Percentiles rank a stretch among this genome's conserved stretches.
Evolutionary conservation across 2,329 filamentous ascomycete genomes (phyloP).

Genomic region (Phaeosphaeriaceae sp.): DNA sequence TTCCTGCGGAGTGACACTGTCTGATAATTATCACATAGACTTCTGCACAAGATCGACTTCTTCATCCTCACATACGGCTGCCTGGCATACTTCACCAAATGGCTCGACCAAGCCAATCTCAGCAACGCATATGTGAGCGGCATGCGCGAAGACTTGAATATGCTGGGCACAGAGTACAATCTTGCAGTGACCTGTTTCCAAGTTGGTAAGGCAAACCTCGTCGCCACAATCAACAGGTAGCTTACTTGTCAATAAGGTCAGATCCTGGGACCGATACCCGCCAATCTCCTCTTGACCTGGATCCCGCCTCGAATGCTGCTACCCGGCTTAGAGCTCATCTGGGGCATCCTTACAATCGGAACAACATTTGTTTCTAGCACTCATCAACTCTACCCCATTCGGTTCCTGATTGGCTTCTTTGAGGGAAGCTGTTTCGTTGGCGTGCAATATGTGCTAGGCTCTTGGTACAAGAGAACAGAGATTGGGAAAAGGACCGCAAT

Average conservation of each 20-base stretch:
- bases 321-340: conserved; percentile 11
- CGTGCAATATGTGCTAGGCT: conserved; percentile 20
- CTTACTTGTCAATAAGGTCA: not conserved
- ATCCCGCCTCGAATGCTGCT: conserved; percentile 18
- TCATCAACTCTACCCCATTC: conserved; percentile 18
- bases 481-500: conserved; percentile 23
- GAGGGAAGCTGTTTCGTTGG: conserved; percentile 16
- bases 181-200: conserved; percentile 9
- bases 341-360: conserved; percentile 19
- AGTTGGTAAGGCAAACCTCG: conserved; percentile 49
- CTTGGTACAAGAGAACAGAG: conserved; percentile 22
- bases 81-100: conserved; percentile 25
- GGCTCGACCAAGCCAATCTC: conserved; percentile 24
- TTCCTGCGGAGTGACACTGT: too few species aligned
- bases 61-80: conserved; percentile 23
- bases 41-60: conserved; percentile 25
- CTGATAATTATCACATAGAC: conserved; percentile 3
- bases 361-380: conserved; percentile 12
- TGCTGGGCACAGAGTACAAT: conserved; percentile 3
- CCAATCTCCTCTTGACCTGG: conserved; percentile 17
- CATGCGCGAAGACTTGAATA: conserved; percentile 15
- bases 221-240: conserved; percentile 30
- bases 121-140: conserved; percentile 19
- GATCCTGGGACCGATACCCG: conserved; percentile 18
- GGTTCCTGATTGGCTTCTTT: conserved; percentile 17